These are phyloP conservation scores for Solanum phureja DNA, from an alignment of 257 asterid genomes.

Conservation along the genomic window DNA sequence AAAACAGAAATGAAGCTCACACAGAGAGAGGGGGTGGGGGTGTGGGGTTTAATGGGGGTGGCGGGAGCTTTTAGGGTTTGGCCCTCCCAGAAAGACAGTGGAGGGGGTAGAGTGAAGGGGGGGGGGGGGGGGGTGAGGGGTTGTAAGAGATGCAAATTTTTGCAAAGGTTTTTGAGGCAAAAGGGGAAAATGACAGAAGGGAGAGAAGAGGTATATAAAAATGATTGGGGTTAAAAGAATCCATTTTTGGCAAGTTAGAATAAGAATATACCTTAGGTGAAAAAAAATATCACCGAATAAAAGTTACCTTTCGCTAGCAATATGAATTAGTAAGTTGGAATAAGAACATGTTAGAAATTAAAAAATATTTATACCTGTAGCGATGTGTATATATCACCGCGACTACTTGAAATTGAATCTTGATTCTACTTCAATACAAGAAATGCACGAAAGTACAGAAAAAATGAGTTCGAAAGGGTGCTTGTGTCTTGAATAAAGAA, in stretches of 20 bases:
- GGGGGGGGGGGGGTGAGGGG: not conserved
- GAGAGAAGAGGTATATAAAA: not conserved
- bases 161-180: not conserved
- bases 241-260: not conserved
- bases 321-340: not conserved
- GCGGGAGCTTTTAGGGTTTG: constrained; percentile 3
- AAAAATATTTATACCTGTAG: not conserved
- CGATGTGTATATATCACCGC: not conserved
- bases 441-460: not conserved
- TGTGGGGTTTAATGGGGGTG: not conserved
- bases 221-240: not conserved
- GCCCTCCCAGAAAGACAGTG: not conserved
- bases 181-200: not conserved
- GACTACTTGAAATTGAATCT: not conserved
- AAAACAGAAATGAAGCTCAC: not conserved
- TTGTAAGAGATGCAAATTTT: not conserved
- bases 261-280: not conserved
- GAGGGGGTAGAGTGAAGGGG: not conserved
- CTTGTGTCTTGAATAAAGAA: not conserved
- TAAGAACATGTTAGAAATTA: not conserved
- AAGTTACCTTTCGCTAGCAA: not conserved
- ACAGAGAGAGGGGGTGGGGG: not conserved
- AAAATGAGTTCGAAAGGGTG: not conserved
- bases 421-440: not conserved
- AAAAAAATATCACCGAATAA: not conserved